phyloP scores from a whole-genome alignment of 2,329 filamentous ascomycete genomes.

The Ophiostoma piceae region DNA sequence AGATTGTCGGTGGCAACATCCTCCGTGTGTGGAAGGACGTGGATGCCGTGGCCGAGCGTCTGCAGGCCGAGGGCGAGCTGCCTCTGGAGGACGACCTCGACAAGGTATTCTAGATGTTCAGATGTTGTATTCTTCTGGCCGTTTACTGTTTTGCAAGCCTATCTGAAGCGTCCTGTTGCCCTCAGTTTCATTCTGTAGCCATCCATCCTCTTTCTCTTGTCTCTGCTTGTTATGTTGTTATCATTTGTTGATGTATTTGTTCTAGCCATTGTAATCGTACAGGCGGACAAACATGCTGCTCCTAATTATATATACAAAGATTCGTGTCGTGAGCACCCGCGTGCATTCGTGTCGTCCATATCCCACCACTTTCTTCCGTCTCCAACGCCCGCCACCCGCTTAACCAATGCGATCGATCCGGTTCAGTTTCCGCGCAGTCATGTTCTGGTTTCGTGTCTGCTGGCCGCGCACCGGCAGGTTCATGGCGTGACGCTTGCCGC shows the following conservation, averaged over 20 bases:
- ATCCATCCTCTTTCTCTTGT: neutral
- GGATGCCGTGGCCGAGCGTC: slow-evolving; percentile 61
- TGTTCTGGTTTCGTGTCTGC: slow-evolving; percentile 69
- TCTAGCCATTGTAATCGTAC: slow-evolving; percentile 11
- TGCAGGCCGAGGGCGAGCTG: slow-evolving; percentile 56
- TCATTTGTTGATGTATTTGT: neutral
- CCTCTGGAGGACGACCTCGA: slow-evolving; percentile 50
- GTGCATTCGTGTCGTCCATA: slow-evolving; percentile 5
- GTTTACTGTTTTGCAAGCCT: neutral
- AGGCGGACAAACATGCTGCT: slow-evolving; percentile 9
- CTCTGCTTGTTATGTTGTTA: neutral
- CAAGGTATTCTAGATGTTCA: neutral
- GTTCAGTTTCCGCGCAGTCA: slow-evolving; percentile 59
- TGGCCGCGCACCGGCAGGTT: slow-evolving; percentile 86
- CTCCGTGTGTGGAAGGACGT: slow-evolving; percentile 78
- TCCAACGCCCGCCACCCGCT: slow-evolving; percentile 14
- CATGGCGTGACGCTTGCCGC: slow-evolving; percentile 89
- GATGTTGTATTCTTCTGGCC: neutral
- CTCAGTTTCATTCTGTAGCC: neutral
- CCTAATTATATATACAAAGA: slow-evolving; percentile 14
- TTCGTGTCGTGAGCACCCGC: slow-evolving; percentile 13
- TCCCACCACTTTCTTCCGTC: too few species aligned
- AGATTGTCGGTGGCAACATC: slow-evolving; percentile 74
- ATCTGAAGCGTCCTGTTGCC: neutral
- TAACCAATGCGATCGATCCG: slow-evolving; percentile 46